Percentiles rank a stretch among this genome's conserved stretches.
phyloP scores from a whole-genome alignment of 73 alveolate species.

The Stentor roeselii region DNA sequence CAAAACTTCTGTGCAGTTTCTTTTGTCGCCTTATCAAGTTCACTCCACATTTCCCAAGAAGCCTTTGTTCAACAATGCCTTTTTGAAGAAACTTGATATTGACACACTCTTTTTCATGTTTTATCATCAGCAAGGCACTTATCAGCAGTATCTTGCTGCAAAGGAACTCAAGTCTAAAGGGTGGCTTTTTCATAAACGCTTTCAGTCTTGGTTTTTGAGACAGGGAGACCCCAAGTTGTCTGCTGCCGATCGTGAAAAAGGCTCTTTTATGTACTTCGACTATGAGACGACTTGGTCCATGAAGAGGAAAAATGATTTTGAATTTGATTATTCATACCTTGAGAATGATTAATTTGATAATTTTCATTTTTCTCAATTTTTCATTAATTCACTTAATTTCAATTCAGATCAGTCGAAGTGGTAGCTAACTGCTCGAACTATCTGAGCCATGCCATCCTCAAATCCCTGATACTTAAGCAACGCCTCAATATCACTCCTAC shows the following conservation, averaged over 20 bases:
- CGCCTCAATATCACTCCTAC: neutral
- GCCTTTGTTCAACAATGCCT: conserved; percentile 26
- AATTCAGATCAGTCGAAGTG: too few relatives aligned
- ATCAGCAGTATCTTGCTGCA: conserved; percentile 60
- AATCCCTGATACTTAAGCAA: neutral
- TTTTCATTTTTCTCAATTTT: neutral
- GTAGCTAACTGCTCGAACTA: too few relatives aligned
- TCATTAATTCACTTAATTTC: neutral
- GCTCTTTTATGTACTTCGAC: conserved; percentile 48
- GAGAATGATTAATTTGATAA: conserved; percentile 33
- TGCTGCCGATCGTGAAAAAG: conserved; percentile 26
- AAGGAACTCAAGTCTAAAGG: conserved; percentile 55
- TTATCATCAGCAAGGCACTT: conserved; percentile 70
- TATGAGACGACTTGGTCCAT: conserved; percentile 45
- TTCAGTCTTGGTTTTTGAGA: conserved; percentile 70
- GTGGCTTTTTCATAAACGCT: conserved; percentile 78
- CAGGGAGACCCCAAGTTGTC: conserved; percentile 55
- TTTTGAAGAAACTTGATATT: conserved; percentile 48
- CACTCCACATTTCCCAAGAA: conserved; percentile 20
- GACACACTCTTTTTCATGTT: conserved; percentile 87
- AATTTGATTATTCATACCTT: conserved; percentile 31
- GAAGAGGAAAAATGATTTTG: conserved; percentile 31
- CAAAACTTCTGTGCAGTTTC: neutral
- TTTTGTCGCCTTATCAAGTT: neutral
- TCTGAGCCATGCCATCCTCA: too few relatives aligned